Percentiles rank a stretch among this genome's conserved stretches.
These are phyloP conservation scores for Linnemannia hyalina DNA, from an alignment of 192 early-diverging fungal genomes.

Conservation along the genomic window DNA sequence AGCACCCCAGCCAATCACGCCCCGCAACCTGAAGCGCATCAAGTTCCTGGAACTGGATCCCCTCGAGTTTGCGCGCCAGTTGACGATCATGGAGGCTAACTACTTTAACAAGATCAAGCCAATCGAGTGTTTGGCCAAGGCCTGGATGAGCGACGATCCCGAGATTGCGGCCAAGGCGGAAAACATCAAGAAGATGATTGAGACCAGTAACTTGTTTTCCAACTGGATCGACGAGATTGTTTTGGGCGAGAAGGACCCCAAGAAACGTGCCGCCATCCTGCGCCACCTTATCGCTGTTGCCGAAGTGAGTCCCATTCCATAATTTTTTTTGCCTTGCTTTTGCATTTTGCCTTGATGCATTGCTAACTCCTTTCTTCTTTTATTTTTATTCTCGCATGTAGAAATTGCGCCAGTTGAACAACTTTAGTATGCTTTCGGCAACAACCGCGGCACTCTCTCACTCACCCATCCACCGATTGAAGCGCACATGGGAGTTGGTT, in stretches of 20 bases:
- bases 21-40: conserved; percentile 82
- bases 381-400: conserved; percentile 27
- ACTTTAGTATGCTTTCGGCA: conserved; percentile 94
- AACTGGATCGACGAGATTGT: conserved; percentile 91
- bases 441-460: conserved; percentile 92
- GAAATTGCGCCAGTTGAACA: conserved; percentile 88
- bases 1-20: conserved; percentile 85
- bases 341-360: background rate
- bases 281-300: conserved; percentile 91
- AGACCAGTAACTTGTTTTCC: conserved; percentile 80
- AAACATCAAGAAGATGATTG: conserved; percentile 92
- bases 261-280: conserved; percentile 80
- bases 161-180: conserved; percentile 74
- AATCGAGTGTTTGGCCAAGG: conserved; percentile 90
- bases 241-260: conserved; percentile 83
- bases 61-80: conserved; percentile 92
- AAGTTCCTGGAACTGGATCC: conserved; percentile 92
- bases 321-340: background rate
- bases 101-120: conserved; percentile 87
- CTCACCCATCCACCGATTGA: conserved; percentile 89
- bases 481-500: conserved; percentile 89
- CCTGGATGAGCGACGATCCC: conserved; percentile 78
- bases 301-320: conserved; percentile 59
- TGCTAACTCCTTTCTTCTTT: background rate
- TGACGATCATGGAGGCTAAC: conserved; percentile 93